Evolutionary conservation across 768 basidiomycete species (phyloP).

Genomic region (Sporobolomyces roseus): DNA sequence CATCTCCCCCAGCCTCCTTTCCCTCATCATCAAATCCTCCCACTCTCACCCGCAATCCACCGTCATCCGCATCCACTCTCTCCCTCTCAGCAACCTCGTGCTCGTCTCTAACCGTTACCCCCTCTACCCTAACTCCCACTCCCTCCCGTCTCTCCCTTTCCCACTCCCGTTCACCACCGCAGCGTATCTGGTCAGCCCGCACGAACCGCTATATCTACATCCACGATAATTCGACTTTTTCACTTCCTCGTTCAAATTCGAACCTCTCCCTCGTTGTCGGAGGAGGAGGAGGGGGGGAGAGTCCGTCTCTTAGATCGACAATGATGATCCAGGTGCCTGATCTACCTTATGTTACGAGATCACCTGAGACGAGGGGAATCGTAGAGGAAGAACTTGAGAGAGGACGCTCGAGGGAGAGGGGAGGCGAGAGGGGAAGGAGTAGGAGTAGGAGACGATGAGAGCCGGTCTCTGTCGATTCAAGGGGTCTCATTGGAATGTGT

Average conservation of each 20-base stretch:
- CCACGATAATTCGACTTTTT: background rate
- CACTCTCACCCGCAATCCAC: background rate
- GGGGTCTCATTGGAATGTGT: too few species aligned
- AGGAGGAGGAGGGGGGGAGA: background rate
- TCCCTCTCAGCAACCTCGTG: background rate
- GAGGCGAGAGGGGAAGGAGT: background rate
- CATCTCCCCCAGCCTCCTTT: background rate
- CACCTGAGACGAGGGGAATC: too few species aligned
- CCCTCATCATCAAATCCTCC: background rate
- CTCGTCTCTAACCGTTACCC: background rate
- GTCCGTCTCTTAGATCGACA: background rate
- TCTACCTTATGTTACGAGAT: slow-evolving; percentile 3
- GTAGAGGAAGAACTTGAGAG: background rate
- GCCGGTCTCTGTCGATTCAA: too few species aligned
- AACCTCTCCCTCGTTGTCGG: background rate
- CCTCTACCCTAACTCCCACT: background rate
- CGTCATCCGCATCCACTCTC: background rate
- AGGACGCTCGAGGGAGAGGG: background rate
- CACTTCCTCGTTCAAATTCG: background rate
- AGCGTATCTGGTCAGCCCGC: slow-evolving; percentile 8
- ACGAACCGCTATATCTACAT: slow-evolving; percentile 16
- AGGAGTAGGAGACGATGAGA: background rate
- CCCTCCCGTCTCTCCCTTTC: background rate
- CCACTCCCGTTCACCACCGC: background rate
- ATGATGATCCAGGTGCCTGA: background rate